phyloP scores from a whole-genome alignment of 495 filamentous ascomycete genomes.

The Darksidea phi region DNA sequence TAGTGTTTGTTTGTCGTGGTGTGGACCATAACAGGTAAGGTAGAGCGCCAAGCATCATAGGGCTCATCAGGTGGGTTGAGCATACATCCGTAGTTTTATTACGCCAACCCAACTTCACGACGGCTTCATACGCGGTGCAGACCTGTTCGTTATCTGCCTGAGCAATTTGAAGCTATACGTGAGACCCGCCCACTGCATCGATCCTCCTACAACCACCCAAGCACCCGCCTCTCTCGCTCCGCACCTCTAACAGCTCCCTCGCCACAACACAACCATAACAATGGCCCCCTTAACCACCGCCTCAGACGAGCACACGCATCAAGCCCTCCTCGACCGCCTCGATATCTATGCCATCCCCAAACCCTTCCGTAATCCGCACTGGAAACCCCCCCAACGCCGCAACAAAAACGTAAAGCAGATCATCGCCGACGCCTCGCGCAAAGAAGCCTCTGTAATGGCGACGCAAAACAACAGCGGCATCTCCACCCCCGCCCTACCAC shows the following conservation, averaged over 20 bases:
- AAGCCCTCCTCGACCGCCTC: slow-evolving; percentile 71
- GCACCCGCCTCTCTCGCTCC: not conserved
- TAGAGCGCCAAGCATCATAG: slow-evolving; percentile 17
- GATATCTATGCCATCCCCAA: slow-evolving; percentile 80
- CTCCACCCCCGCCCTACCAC: slow-evolving; percentile 64
- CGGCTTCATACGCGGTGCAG: too few relatives aligned
- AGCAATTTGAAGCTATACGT: not conserved
- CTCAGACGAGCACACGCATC: slow-evolving; percentile 44
- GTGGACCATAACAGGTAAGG: slow-evolving; percentile 4
- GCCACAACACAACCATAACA: not conserved
- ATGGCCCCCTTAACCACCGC: slow-evolving; percentile 48
- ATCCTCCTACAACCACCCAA: not conserved
- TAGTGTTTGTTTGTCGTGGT: slow-evolving; percentile 19
- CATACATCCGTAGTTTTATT: too few relatives aligned
- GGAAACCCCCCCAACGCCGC: slow-evolving; percentile 88
- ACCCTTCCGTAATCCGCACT: slow-evolving; percentile 81
- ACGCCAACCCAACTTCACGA: too few relatives aligned
- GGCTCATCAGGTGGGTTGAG: slow-evolving; percentile 1
- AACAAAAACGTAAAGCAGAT: slow-evolving; percentile 99
- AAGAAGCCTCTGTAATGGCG: slow-evolving; percentile 72
- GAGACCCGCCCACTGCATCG: too few relatives aligned
- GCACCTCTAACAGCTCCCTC: not conserved
- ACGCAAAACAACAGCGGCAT: slow-evolving; percentile 81
- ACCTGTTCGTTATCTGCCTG: not conserved
- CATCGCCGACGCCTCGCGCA: slow-evolving; percentile 81